A percentile compares a stretch with the other conserved stretches of the same genome.
Conservation (phyloP, 2,329 filamentous ascomycete genomes). For the Botrytis elliptica region DNA sequence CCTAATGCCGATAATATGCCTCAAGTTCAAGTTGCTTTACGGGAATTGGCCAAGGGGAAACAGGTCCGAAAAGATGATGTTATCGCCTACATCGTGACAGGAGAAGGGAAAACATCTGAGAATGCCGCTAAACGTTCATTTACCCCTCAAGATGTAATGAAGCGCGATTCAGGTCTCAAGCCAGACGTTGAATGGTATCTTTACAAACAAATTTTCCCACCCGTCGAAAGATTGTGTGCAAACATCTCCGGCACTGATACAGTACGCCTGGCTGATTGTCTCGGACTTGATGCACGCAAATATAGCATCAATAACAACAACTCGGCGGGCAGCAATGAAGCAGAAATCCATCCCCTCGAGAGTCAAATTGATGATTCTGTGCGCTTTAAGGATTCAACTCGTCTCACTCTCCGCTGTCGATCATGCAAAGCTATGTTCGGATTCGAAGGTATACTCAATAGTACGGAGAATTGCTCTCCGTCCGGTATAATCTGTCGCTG, state of each 20-base stretch:
- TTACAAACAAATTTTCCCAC: slow-evolving; percentile 96
- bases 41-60: slow-evolving; percentile 83
- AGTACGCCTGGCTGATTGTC: slow-evolving; percentile 83
- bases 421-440: slow-evolving; percentile 69
- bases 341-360: slow-evolving; percentile 86
- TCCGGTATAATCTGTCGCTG: slow-evolving; percentile 71
- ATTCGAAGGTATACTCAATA: slow-evolving; percentile 72
- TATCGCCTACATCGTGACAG: slow-evolving; percentile 91
- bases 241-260: slow-evolving; percentile 93
- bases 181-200: slow-evolving; percentile 98
- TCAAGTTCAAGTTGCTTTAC: slow-evolving; percentile 90
- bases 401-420: slow-evolving; percentile 77
- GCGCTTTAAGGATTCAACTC: slow-evolving; percentile 78
- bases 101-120: slow-evolving; percentile 63
- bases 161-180: slow-evolving; percentile 69
- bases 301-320: slow-evolving; percentile 70
- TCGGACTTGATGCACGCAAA: slow-evolving; percentile 86
- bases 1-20: slow-evolving; percentile 95
- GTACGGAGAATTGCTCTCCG: slow-evolving; percentile 62
- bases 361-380: slow-evolving; percentile 90
- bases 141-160: slow-evolving; percentile 79
- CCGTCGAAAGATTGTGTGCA: slow-evolving; percentile 94
- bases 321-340: slow-evolving; percentile 51
- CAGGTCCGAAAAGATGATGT: slow-evolving; percentile 90
- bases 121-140: slow-evolving; percentile 85